phyloP scores from a whole-genome alignment of 2,329 filamentous ascomycete genomes.

The Elsinoe perseae region DNA sequence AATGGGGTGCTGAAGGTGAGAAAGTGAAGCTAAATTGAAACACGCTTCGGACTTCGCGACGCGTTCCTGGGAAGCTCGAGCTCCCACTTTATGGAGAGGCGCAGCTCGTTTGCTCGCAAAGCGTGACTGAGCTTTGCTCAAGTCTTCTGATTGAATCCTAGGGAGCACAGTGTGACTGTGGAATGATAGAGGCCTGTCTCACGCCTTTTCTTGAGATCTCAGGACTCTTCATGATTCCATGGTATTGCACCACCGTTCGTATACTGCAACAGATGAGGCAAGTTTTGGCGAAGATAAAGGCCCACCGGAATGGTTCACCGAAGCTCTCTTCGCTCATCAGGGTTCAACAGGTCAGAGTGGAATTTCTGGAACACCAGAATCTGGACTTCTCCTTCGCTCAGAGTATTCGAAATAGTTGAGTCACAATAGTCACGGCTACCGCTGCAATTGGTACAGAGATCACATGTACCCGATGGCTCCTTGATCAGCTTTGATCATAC shows the following conservation, averaged over 20 bases:
- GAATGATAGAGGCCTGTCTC: neutral
- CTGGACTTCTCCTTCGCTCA: neutral
- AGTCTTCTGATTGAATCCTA: no score
- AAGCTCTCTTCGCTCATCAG: neutral
- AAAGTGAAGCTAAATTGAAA: constrained; percentile 9
- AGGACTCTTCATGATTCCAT: neutral
- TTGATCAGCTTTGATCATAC: neutral
- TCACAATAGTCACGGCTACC: no score
- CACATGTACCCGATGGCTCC: neutral
- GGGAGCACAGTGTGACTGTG: no score
- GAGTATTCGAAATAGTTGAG: no score
- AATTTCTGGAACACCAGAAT: neutral
- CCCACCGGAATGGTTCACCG: neutral
- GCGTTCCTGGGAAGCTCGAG: constrained; percentile 9
- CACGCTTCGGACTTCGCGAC: constrained; percentile 8
- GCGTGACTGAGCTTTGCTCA: neutral
- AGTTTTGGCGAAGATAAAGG: neutral
- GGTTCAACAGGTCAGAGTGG: neutral
- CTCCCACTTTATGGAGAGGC: constrained; percentile 2
- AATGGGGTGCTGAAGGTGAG: neutral
- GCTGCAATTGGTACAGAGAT: neutral
- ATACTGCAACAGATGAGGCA: neutral
- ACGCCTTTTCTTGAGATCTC: neutral
- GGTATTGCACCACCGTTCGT: no score
- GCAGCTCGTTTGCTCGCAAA: neutral